phyloP scores from a whole-genome alignment of 768 basidiomycete genomes.

The Boletus barrowsii region DNA sequence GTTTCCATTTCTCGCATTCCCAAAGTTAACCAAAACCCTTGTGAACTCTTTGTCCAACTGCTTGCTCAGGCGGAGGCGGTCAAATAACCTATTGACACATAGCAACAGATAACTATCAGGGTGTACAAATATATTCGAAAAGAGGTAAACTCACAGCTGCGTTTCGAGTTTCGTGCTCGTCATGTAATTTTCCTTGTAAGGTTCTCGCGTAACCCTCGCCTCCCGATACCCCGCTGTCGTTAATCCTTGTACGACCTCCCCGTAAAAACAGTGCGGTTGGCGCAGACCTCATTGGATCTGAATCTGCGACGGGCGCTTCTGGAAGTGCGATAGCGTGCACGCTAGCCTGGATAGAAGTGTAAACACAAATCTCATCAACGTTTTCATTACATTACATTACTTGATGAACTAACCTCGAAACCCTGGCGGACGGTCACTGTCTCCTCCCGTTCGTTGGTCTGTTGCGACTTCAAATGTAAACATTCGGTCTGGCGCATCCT shows the following conservation, averaged over 20 bases:
- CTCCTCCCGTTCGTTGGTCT: constrained; percentile 56
- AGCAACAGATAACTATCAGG: too few species aligned
- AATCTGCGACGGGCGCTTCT: constrained; percentile 5
- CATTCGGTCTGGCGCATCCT: constrained; percentile 45
- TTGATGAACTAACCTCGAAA: constrained; percentile 37
- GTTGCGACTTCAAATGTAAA: constrained; percentile 53
- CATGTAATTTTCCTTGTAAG: background rate
- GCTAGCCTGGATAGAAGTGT: constrained; percentile 1
- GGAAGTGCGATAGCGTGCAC: constrained; percentile 12
- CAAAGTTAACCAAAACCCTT: too few species aligned
- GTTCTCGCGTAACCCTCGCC: background rate
- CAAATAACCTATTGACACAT: too few species aligned
- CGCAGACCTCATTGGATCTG: background rate
- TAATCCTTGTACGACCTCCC: constrained; percentile 42
- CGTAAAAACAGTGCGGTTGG: constrained; percentile 29
- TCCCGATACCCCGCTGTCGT: constrained; percentile 30
- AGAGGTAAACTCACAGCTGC: constrained; percentile 16
- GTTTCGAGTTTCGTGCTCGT: constrained; percentile 12
- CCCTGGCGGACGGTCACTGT: constrained; percentile 41
- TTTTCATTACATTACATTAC: background rate
- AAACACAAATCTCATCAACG: background rate
- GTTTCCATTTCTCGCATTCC: too few species aligned
- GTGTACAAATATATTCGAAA: too few species aligned
- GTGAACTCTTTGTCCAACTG: too few species aligned
- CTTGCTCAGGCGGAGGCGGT: too few species aligned